Evolutionary conservation across 129 eudicot genomes (phyloP), one percentile per base, ranked within the genome.

Genomic region (Tagetes erecta): DNA sequence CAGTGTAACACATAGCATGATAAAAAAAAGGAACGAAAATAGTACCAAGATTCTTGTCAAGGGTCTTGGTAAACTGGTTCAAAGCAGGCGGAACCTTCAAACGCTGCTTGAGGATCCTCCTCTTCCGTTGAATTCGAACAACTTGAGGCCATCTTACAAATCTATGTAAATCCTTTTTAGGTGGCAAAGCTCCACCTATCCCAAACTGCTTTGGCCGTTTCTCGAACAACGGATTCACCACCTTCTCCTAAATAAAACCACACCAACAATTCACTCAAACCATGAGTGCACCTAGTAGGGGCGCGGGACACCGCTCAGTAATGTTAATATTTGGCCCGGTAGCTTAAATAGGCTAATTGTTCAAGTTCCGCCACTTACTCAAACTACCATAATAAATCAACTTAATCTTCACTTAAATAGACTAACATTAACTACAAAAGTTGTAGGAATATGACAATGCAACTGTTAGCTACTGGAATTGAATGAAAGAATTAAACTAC

Each of bases 131-230:
- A 55, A 83, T 56, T 55, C 79, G 79, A 20, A 80, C 87, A 62
- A 83, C 84, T 66, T 74, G 68, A 0, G 87, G 87, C 87, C 87
- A 83, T 70, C 76, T 79, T 35, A 83, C 84, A 14, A 83, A 83
- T 7, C 84, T 53, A 36, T 76, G 83, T 14, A 55, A 9, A 20
- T 55, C 60, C 60, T 55, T 55, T 20, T 55, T 55, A 55, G 60
- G 60, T 2, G 60, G 60, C 60, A 55, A 55, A 5, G 60, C 60
- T 55, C 60, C 60, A 6, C 60, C 60, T 5, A 55, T 55, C 35
- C 60, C 60, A 55, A 55, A 55, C 60, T 55, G 60, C 35, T 55
- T 55, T 1, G 60, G 60, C 65, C 65, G 40, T 13, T 83, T 83
- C 71, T 83, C 87, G 10, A 66, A 83, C 68, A 83, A 64, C 5